Evolutionary conservation across 352 stramenopile species (phyloP).

Genomic region (Phytophthora ramorum): DNA sequence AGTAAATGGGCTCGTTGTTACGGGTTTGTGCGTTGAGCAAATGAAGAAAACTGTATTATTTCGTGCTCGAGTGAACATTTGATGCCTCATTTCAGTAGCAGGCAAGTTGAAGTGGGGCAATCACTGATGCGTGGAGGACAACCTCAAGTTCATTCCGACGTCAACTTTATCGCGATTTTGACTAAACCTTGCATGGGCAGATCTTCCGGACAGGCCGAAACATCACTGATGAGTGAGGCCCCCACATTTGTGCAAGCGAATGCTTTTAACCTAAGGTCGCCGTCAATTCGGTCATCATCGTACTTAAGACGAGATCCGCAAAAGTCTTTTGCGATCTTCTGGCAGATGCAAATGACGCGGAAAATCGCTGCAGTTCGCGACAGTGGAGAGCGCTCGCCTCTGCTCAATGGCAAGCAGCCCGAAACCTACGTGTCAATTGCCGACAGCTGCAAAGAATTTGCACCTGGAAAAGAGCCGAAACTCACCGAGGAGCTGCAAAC

Average conservation of each 20-base stretch:
- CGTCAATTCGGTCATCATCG: too few species aligned
- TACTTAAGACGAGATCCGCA: slow-evolving; percentile 13
- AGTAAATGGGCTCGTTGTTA: slow-evolving; percentile 13
- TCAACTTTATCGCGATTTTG: slow-evolving; percentile 9
- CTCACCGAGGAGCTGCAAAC: slow-evolving; percentile 43
- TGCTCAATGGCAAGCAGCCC: slow-evolving; percentile 19
- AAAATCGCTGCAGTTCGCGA: slow-evolving; percentile 12
- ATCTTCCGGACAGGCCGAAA: slow-evolving; percentile 1
- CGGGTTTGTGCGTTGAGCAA: slow-evolving; percentile 19
- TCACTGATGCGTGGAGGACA: slow-evolving; percentile 20
- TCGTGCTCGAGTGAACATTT: slow-evolving; percentile 18
- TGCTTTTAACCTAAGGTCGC: too few species aligned
- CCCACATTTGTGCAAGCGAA: too few species aligned
- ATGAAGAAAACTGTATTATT: slow-evolving; percentile 31
- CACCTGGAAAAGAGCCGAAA: slow-evolving; percentile 24
- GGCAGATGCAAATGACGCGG: not conserved
- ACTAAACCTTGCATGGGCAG: slow-evolving; percentile 14
- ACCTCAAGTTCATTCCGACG: slow-evolving; percentile 23
- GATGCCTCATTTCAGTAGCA: slow-evolving; percentile 14
- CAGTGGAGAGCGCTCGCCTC: slow-evolving; percentile 13
- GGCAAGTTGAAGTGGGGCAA: slow-evolving; percentile 15
- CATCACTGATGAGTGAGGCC: slow-evolving; percentile 9
- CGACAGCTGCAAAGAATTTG: not conserved
- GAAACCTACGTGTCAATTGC: slow-evolving; percentile 26
- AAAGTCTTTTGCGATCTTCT: slow-evolving; percentile 22